These are phyloP conservation scores for Lodderomyces beijingensis DNA, from an alignment of 1,139 yeast species.

Conservation along the genomic window DNA sequence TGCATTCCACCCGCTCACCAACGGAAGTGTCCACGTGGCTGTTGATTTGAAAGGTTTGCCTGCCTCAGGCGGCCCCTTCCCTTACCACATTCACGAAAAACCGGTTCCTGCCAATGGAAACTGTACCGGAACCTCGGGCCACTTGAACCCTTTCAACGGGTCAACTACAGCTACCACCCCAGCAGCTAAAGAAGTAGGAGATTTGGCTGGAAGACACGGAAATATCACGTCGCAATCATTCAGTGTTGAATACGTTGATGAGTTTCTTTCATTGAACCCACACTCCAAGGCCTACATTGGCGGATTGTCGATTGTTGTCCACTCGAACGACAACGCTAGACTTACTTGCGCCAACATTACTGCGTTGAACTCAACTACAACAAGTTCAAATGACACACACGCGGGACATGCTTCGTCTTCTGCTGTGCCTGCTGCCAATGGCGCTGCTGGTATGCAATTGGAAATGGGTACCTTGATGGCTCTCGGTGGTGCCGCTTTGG, in stretches of 20 bases:
- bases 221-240: constrained; percentile 20
- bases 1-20: constrained; percentile 24
- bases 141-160: constrained; percentile 41
- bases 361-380: no score
- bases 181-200: constrained; percentile 34
- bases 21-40: constrained; percentile 30
- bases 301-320: constrained; percentile 35
- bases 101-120: constrained; percentile 39
- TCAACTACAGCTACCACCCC: constrained; percentile 21
- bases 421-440: no score
- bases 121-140: constrained; percentile 35
- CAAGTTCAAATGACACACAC: no score
- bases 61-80: constrained; percentile 35
- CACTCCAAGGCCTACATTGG: constrained; percentile 33
- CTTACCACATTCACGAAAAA: constrained; percentile 37
- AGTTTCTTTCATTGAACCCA: constrained; percentile 36
- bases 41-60: constrained; percentile 36
- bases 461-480: background rate
- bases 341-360: constrained; percentile 43
- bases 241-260: constrained; percentile 27
- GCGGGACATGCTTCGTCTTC: no score
- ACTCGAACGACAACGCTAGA: constrained; percentile 29
- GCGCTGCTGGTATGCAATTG: no score
- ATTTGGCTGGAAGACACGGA: constrained; percentile 43
- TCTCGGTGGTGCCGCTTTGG: background rate